These are phyloP conservation scores for Neoboletus magnificus DNA, from an alignment of 768 basidiomycete species.

Conservation along the genomic window DNA sequence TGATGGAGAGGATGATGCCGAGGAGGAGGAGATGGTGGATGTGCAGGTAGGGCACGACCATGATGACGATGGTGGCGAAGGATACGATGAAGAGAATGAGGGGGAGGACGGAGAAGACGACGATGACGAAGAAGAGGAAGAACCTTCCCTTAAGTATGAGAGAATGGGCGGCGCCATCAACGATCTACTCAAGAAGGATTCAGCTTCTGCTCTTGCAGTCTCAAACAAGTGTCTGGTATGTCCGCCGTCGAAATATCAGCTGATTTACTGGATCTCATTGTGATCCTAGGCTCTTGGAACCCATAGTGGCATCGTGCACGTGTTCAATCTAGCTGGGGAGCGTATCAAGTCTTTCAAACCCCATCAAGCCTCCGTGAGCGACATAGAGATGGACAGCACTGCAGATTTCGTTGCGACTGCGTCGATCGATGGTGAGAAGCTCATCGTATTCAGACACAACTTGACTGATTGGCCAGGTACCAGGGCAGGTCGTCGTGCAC, in stretches of 20 bases:
- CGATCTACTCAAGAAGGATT: slow-evolving; percentile 84
- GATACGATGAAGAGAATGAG: slow-evolving; percentile 20
- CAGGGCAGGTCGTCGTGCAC: slow-evolving; percentile 89
- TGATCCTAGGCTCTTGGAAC: slow-evolving; percentile 78
- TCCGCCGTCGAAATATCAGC: not conserved
- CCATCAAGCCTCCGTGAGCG: slow-evolving; percentile 83
- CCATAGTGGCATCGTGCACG: slow-evolving; percentile 88
- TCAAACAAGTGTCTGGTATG: slow-evolving; percentile 70
- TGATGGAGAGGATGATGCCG: not conserved
- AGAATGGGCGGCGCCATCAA: slow-evolving; percentile 68
- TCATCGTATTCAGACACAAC: slow-evolving; percentile 45
- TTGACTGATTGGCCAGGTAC: slow-evolving; percentile 33
- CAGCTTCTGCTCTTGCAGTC: slow-evolving; percentile 78
- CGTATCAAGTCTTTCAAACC: slow-evolving; percentile 88
- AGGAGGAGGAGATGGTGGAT: slow-evolving; percentile 2
- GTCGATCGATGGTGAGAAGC: slow-evolving; percentile 79
- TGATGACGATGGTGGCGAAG: slow-evolving; percentile 14
- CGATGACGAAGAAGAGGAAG: slow-evolving; percentile 79
- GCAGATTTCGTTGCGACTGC: slow-evolving; percentile 90
- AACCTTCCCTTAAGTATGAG: slow-evolving; percentile 90
- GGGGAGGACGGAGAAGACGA: slow-evolving; percentile 54
- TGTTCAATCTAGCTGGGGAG: slow-evolving; percentile 74
- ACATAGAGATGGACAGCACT: slow-evolving; percentile 79
- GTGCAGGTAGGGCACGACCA: not conserved
- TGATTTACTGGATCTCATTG: not conserved